Evolutionary conservation across 208 protist genomes (phyloP), one percentile per base, ranked within the genome.

Genomic region (Trypanosoma congolense): DNA sequence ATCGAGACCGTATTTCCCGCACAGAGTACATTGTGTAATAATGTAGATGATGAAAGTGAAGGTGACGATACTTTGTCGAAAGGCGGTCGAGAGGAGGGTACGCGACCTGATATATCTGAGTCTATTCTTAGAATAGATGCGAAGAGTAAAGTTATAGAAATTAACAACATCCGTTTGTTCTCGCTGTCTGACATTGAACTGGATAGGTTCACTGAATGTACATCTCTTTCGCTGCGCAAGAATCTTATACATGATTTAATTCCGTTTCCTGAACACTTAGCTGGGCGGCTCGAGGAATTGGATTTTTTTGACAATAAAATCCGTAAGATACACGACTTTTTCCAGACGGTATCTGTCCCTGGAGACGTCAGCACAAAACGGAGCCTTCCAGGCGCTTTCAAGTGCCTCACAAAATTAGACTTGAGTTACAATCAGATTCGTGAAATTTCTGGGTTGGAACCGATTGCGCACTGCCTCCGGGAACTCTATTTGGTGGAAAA

Each of bases 271-370:
- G 53, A 80, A 45, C 53, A 78, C 28, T 64, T 95, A 22, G 73
- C 73, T 0, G 42, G 59, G 14, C 73, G 80, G 12, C 74, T 97
- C 2, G 44, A 63, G 4, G 77, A 88, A 29, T 70, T 97, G 1
- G 92, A 97, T 47, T 57, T 97, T 24, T 97, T 95, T 50, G 92
- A 96, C 64, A 97, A 97, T 72, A 93, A 97, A 51, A 80, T 97
- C 43, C 61, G 66, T 6, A 90, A 83, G 47, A 35, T 96, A 9
- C 50, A 77, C 1, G 71, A 83, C 31, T 96, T 96, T 59, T 94
- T 94, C 45, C 65, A 50, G 19, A 53, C 62, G 12, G 68, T 63
- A n/a, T 70, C 33, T 19, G 49, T 57, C 25, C 29, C 52, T 26
- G 64, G 74, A 21, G 57, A 62, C n/a, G 1, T 26, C n/a, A n/a